Percentiles rank a stretch among this genome's conserved stretches.
phyloP scores from a whole-genome alignment of 768 basidiomycete species.

The Artomyces pyxidatus region DNA sequence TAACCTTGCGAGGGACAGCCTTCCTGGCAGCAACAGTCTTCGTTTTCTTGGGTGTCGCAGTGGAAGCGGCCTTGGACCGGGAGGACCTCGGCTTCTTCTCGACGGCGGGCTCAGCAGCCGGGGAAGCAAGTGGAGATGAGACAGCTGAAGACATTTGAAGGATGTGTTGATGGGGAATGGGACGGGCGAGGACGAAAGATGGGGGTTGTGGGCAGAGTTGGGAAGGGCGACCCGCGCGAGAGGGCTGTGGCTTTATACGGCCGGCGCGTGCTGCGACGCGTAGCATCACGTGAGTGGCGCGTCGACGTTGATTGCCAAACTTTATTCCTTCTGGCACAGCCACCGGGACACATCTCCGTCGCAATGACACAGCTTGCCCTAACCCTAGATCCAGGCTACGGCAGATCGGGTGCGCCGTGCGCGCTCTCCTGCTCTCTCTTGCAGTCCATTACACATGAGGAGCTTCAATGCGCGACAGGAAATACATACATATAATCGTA shows the following conservation, averaged over 20 bases:
- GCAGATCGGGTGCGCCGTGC: too few relatives aligned
- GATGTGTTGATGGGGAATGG: neutral
- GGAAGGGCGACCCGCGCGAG: neutral
- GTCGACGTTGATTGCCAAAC: conserved; percentile 16
- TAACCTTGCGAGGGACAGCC: conserved; percentile 4
- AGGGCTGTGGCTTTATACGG: conserved; percentile 13
- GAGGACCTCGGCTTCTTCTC: conserved; percentile 5
- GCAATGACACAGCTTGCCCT: too few relatives aligned
- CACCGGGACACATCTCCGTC: too few relatives aligned
- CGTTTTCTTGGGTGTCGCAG: conserved; percentile 13
- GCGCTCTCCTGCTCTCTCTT: too few relatives aligned
- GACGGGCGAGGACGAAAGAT: neutral
- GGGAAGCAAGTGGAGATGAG: conserved; percentile 12
- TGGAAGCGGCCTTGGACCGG: conserved; percentile 9
- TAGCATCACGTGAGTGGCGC: conserved; percentile 13
- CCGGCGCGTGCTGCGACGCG: conserved; percentile 7
- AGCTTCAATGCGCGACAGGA: too few relatives aligned
- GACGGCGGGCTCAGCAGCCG: neutral
- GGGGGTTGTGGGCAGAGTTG: conserved; percentile 4
- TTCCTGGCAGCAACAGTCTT: conserved; percentile 8
- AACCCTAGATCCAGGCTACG: too few relatives aligned
- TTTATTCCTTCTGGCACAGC: conserved; percentile 13
- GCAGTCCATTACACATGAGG: too few relatives aligned
- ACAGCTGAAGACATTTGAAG: conserved; percentile 3
- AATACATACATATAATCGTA: too few relatives aligned